A percentile compares a stretch with the other conserved stretches of the same genome.
Evolutionary conservation across 78 protist genomes (phyloP).

Genomic region (Capsaspora owczarzaki): DNA sequence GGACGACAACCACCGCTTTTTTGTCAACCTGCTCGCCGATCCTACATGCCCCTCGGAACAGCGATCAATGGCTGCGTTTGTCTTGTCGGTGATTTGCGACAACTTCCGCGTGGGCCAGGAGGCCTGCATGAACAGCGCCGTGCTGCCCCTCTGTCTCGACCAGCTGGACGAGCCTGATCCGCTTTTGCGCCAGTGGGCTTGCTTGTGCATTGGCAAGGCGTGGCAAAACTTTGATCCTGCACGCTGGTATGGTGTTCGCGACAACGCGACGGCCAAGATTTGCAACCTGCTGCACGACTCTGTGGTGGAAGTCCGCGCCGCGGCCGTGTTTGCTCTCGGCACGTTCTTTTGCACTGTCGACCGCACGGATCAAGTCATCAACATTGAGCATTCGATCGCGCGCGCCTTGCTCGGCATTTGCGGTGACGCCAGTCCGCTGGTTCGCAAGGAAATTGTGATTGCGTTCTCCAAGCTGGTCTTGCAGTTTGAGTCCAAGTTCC

Average conservation of each 20-base stretch:
- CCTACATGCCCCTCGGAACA: neutral
- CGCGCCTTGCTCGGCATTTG: neutral
- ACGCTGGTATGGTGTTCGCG: neutral
- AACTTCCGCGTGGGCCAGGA: neutral
- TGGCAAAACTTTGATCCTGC: conserved; percentile 7
- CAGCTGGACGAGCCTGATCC: neutral
- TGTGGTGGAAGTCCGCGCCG: conserved; percentile 22
- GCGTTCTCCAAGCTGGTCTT: neutral
- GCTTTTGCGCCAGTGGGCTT: conserved; percentile 25
- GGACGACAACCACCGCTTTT: conserved; percentile 20
- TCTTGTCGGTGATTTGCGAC: neutral
- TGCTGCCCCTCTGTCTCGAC: neutral
- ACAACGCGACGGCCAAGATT: conserved; percentile 4
- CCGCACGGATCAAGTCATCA: neutral
- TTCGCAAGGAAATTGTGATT: conserved; percentile 1
- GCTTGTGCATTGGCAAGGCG: conserved; percentile 15
- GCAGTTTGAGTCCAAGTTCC: neutral
- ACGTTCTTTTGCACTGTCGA: neutral
- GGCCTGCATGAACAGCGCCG: neutral
- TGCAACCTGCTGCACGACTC: conserved; percentile 8
- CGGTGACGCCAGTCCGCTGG: neutral
- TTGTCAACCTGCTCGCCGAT: neutral
- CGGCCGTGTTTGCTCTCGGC: conserved; percentile 22
- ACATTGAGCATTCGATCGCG: neutral
- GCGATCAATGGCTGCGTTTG: neutral